Evolutionary conservation across 495 filamentous ascomycete genomes (phyloP), one percentile per base, ranked within the genome.

Genomic region (Talaromyces adpressus): DNA sequence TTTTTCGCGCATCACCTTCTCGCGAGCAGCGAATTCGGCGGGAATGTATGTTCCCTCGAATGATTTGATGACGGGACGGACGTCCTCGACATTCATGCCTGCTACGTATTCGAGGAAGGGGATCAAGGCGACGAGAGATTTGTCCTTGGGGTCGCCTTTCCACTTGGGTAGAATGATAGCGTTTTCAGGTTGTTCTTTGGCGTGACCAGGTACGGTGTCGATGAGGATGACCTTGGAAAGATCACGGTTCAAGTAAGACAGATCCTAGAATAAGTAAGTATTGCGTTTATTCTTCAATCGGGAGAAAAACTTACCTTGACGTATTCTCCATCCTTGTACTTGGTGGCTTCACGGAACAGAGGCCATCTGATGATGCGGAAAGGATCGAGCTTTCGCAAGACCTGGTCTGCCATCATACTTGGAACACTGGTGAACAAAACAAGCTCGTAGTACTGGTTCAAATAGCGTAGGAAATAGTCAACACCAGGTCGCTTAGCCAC

Each of bases 101-200:
- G 91, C 90, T 64, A 98, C 84, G 74, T 95, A 97, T 77, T 98
- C 94, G 30, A 98, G 85, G 85, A 98, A 95, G 8, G 95, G 93
- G 51, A 98, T 93, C 47, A 96, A 77, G 6, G 87, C 82, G 36
- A 98, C 90, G 12, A 98, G 86, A 27, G 89, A 90, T 67, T 85
- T 88, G 73, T 98, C 93, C 63, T 87, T 84, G 36, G 86, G 76
- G 59, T 92, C 82, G 51, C 94, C 95, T 57, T 83, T 88, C 94
- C 95, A 98, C 67, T 90, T 90, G 29, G 89, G 85, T 51, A 98
- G 81, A 57, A 97, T 82, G 69, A 98, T 90, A 66, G 95, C 91
- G 77, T 98, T 98, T 71, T 94, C 88, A 34, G 94, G 94, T 72
- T 98, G 96, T 65, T 84, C 79, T 66, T 86, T 86, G 65, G 89